Evolutionary conservation across 2,329 filamentous ascomycete species (phyloP).

Genomic region (Drechslerella dactyloides): DNA sequence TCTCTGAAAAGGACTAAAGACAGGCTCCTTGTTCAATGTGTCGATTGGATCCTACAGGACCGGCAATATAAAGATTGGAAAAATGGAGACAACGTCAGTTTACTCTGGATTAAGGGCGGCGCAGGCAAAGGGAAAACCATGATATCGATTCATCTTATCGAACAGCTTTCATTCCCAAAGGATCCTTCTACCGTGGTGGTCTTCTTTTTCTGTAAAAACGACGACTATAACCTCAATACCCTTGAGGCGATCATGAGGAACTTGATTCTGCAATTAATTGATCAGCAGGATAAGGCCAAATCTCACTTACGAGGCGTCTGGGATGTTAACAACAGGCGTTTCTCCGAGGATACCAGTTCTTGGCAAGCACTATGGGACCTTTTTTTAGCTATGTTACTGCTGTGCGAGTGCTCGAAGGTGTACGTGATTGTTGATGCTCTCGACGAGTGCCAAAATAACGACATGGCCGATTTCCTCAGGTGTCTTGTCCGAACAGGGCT

Average conservation of each 20-base stretch:
- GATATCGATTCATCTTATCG: slow-evolving; percentile 57
- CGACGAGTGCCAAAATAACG: slow-evolving; percentile 49
- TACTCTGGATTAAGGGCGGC: slow-evolving; percentile 59
- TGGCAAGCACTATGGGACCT: slow-evolving; percentile 34
- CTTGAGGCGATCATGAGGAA: slow-evolving; percentile 30
- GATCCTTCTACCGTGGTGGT: slow-evolving; percentile 26
- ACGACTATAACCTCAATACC: slow-evolving; percentile 38
- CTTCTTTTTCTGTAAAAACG: slow-evolving; percentile 48
- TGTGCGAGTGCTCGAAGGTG: slow-evolving; percentile 28
- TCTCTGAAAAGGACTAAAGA: slow-evolving; percentile 50
- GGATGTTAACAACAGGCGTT: slow-evolving; percentile 11
- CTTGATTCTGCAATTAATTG: slow-evolving; percentile 43
- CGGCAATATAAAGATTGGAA: slow-evolving; percentile 54
- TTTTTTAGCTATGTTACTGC: slow-evolving; percentile 23
- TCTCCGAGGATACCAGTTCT: slow-evolving; percentile 14
- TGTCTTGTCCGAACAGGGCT: slow-evolving; percentile 51
- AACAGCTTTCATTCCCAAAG: slow-evolving; percentile 30
- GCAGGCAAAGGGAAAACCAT: slow-evolving; percentile 60
- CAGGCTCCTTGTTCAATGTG: slow-evolving; percentile 43
- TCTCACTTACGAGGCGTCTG: slow-evolving; percentile 10
- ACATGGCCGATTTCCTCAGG: slow-evolving; percentile 24
- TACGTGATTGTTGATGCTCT: slow-evolving; percentile 51
- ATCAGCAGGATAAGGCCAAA: slow-evolving; percentile 4
- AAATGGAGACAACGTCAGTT: slow-evolving; percentile 51
- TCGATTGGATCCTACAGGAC: slow-evolving; percentile 54